Percentiles rank a stretch among this genome's conserved stretches.
phyloP scores from a whole-genome alignment of 1,139 yeast species.

The Geotrichum klebahnii region DNA sequence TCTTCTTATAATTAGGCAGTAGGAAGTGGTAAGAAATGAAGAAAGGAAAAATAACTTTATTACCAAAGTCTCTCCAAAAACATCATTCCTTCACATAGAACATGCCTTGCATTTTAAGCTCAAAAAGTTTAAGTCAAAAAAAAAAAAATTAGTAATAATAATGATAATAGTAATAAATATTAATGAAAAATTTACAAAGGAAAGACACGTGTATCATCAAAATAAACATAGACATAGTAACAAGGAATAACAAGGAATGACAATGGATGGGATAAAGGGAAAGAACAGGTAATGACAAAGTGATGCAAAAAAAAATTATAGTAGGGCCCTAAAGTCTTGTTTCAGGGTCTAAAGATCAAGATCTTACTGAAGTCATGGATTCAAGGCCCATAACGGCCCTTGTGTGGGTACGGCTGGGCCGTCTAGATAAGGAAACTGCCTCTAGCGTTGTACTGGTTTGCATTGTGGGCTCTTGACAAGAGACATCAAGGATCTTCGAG shows the following conservation, averaged over 20 bases:
- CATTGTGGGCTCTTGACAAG: constrained; percentile 13
- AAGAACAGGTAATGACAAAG: not conserved
- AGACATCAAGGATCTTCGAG: constrained; percentile 11
- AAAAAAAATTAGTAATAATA: too few relatives aligned
- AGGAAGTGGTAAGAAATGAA: too few relatives aligned
- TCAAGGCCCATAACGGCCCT: not conserved
- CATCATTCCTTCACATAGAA: not conserved
- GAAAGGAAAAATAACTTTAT: too few relatives aligned
- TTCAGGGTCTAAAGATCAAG: constrained; percentile 14
- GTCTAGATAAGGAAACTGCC: not conserved
- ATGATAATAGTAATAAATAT: not conserved
- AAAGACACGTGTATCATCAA: too few relatives aligned
- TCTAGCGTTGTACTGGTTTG: not conserved
- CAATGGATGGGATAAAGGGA: not conserved
- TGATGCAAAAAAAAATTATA: not conserved
- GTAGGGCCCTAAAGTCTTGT: constrained; percentile 2
- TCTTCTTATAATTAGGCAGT: constrained; percentile 33
- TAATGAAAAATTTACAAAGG: not conserved
- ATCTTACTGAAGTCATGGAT: not conserved
- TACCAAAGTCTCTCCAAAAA: not conserved
- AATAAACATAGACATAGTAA: not conserved
- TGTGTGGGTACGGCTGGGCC: constrained; percentile 4
- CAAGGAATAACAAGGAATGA: not conserved
- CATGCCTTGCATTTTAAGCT: not conserved
- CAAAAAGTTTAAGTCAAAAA: not conserved